phyloP scores from a whole-genome alignment of 2,329 filamentous ascomycete genomes.

The Sphaerulina vaccinii region DNA sequence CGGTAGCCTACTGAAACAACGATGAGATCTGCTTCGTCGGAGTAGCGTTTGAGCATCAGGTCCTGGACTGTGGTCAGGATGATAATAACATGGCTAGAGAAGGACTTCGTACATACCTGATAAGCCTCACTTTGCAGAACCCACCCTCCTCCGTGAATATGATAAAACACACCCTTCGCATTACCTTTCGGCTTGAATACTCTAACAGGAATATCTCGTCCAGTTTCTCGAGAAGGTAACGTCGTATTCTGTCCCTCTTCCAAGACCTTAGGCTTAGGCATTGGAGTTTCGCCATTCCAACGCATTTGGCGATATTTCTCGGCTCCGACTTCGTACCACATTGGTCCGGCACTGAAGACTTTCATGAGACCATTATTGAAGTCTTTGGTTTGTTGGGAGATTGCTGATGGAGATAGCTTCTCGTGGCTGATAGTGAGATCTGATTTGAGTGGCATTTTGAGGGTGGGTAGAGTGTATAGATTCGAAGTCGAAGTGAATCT shows the following conservation, averaged over 20 bases:
- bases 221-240: conserved; percentile 54
- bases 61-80: conserved; percentile 33
- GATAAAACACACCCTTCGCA: conserved; percentile 45
- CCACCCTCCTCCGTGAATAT: conserved; percentile 56
- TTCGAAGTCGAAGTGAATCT: too few species aligned
- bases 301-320: conserved; percentile 55
- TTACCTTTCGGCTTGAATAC: conserved; percentile 52
- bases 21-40: conserved; percentile 49
- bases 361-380: conserved; percentile 48
- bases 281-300: conserved; percentile 52
- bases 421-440: conserved; percentile 34
- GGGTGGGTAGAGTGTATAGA: neutral
- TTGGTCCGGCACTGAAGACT: conserved; percentile 45
- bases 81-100: too few species aligned
- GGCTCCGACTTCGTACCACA: conserved; percentile 58
- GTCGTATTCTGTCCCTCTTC: conserved; percentile 47
- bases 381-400: conserved; percentile 43
- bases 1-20: conserved; percentile 60
- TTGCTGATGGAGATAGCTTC: conserved; percentile 46
- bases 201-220: conserved; percentile 53
- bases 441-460: conserved; percentile 26
- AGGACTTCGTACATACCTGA: conserved; percentile 29
- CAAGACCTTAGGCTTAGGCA: conserved; percentile 44
- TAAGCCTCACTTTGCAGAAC: conserved; percentile 44
- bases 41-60: conserved; percentile 49